A percentile compares a stretch with the other conserved stretches of the same genome.
Conservation (phyloP, 2,329 filamentous ascomycete genomes). For the Diplodia mutila region DNA sequence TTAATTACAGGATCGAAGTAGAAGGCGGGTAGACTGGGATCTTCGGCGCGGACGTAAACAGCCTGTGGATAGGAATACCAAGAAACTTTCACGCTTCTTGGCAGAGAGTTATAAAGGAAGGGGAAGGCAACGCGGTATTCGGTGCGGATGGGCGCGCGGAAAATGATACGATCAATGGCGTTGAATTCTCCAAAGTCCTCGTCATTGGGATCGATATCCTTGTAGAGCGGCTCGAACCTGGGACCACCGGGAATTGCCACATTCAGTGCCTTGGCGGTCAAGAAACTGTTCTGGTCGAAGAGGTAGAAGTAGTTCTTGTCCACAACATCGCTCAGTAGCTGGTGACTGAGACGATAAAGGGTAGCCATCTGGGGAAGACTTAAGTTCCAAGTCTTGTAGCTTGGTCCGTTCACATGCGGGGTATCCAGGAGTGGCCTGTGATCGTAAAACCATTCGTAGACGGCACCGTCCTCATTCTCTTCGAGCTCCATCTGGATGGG, state of each 20-base stretch:
- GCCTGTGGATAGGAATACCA: conserved; percentile 95
- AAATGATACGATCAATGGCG: conserved; percentile 98
- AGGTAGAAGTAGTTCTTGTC: conserved; percentile 98
- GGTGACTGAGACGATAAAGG: conserved; percentile 87
- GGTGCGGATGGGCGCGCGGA: conserved; percentile 90
- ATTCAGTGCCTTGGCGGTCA: conserved; percentile 95
- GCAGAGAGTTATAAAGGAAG: conserved; percentile 94
- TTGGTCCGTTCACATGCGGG: conserved; percentile 90
- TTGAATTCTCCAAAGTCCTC: conserved; percentile 99
- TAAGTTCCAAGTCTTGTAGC: conserved; percentile 96
- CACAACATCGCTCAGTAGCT: conserved; percentile 86
- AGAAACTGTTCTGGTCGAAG: conserved; percentile 92
- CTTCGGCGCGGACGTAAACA: conserved; percentile 86
- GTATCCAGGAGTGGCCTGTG: conserved; percentile 90
- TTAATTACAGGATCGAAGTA: conserved; percentile 99
- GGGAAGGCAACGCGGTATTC: conserved; percentile 95
- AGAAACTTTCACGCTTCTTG: conserved; percentile 87
- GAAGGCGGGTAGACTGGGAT: conserved; percentile 88
- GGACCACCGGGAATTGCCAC: conserved; percentile 97
- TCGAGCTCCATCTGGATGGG: conserved; percentile 99
- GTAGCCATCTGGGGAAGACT: conserved; percentile 94
- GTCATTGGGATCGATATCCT: conserved; percentile 97
- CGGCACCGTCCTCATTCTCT: conserved; percentile 85
- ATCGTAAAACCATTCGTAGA: conserved; percentile 98
- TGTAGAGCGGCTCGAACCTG: conserved; percentile 95